Percentiles rank a stretch among this genome's conserved stretches.
Conservation (phyloP, 2,329 filamentous ascomycete species). For the Plectosphaerella cucumerina region DNA sequence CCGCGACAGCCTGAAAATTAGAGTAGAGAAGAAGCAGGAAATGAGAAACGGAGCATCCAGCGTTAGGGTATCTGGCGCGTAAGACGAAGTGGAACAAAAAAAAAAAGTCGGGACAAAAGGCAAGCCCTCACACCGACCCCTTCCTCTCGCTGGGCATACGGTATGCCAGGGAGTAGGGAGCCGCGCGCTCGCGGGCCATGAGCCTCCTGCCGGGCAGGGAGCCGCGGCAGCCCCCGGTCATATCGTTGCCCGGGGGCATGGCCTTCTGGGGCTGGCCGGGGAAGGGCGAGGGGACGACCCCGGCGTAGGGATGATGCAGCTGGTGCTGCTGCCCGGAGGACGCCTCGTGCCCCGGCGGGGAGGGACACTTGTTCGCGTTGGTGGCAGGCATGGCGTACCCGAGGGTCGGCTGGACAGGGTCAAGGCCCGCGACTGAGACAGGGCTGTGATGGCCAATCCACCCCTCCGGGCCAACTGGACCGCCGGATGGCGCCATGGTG, state of each 20-base stretch:
- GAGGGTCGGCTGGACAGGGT: not conserved
- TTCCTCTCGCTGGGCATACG: conserved; percentile 2
- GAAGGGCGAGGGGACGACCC: no score
- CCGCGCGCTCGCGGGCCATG: not conserved
- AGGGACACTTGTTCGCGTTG: no score
- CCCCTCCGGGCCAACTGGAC: not conserved
- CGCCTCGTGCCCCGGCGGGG: no score
- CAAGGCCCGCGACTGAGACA: not conserved
- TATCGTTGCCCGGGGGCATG: no score
- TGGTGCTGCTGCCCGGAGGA: no score
- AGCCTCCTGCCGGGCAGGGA: not conserved
- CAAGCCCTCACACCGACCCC: not conserved
- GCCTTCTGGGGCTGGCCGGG: no score
- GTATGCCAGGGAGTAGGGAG: not conserved
- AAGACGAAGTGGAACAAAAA: no score
- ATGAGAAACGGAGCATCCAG: not conserved
- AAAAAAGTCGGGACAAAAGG: not conserved
- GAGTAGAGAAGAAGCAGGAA: not conserved
- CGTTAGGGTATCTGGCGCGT: no score
- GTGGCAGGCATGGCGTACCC: no score
- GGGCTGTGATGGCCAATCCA: not conserved
- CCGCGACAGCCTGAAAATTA: no score
- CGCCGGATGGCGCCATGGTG: not conserved
- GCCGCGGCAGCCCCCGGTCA: not conserved
- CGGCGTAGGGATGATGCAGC: no score